Evolutionary conservation across 2,329 filamentous ascomycete species (phyloP), one percentile per base, ranked within the genome.

Genomic region (Fusarium sp.): DNA sequence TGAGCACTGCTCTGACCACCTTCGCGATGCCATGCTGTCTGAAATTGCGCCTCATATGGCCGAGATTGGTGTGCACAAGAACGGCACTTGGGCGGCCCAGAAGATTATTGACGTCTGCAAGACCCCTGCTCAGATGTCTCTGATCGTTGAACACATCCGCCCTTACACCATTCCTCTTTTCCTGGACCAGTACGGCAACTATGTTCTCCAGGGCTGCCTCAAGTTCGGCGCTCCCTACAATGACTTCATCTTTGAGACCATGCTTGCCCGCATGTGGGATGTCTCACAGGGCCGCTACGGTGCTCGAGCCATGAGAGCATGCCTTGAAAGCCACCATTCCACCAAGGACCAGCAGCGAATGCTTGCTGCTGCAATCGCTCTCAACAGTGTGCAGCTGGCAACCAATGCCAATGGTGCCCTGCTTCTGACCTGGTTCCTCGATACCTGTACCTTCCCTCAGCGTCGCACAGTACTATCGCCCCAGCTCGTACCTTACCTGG

Each of bases 21-120:
- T 95, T 41, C 94, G 96, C 73, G 94, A 97, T 78, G 90, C 92
- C 57, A 98, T 99, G 96, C 84, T 99, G 59, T 81, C 83, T 15
- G 89, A 94, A 75, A 97, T 99, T 74, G 89, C 92, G 4, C 94
- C 95, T 59, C 94, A 97, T 76, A 87, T 98, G 77, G 94, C 95
- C 26, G 94, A 98, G 80, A 97, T 98, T 80, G 96, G 96, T 73
- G 90, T 97, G 9, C 96, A 99, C 86, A 99, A 99, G 87, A 99
- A 99, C 75, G 96, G 96, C 66, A 99, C 96, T 2, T 99, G 96
- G 96, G 96, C 96, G 55, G 96, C 96, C 2, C 96, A 99, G 81
- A 99, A 98, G 86, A 98, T 99, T 75, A 98, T 99, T 71, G 95
- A 98, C 75, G 93, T 97, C 8, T 95, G 94, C 78, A 93, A 96